Evolutionary conservation across 768 basidiomycete species (phyloP).

Genomic region (Auricularia sp.): DNA sequence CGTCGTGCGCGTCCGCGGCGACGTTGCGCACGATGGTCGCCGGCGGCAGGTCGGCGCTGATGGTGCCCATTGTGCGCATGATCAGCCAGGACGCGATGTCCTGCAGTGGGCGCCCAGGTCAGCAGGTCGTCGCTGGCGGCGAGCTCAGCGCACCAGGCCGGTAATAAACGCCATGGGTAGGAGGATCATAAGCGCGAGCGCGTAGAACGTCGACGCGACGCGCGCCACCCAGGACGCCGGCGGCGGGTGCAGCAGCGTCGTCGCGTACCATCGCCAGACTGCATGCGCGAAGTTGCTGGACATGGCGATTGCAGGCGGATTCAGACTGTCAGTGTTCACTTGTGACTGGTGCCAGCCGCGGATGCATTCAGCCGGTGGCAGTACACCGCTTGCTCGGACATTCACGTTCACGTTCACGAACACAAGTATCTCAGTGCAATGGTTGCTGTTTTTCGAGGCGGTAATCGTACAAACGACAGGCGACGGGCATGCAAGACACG

Average conservation of each 20-base stretch:
- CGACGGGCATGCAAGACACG: too few relatives aligned
- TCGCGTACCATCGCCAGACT: background rate
- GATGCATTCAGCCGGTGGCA: too few relatives aligned
- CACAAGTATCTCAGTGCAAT: background rate
- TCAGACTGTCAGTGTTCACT: too few relatives aligned
- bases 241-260: slow-evolving; percentile 28
- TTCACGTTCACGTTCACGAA: too few relatives aligned
- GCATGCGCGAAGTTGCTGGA: background rate
- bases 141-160: slow-evolving; percentile 43
- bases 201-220: slow-evolving; percentile 51
- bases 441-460: background rate
- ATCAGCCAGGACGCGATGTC: slow-evolving; percentile 76
- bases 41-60: slow-evolving; percentile 21
- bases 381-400: too few relatives aligned
- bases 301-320: background rate
- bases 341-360: too few relatives aligned
- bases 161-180: slow-evolving; percentile 49
- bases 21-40: slow-evolving; percentile 7
- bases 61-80: slow-evolving; percentile 61
- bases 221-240: slow-evolving; percentile 58
- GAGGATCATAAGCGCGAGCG: slow-evolving; percentile 46
- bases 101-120: slow-evolving; percentile 26
- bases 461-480: background rate
- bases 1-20: slow-evolving; percentile 1
- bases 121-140: slow-evolving; percentile 3